Percentiles rank a stretch among this genome's conserved stretches.
phyloP scores from a whole-genome alignment of 176 grass and related monocot species.

The barley (Hordeum vulgare) region MorexV3_pseudomolecules_assembly NC_058523.1:329161475-329161974 shows the following conservation, averaged over 20 bases:
- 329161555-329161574: constrained; percentile 26
- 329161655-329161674: neutral
- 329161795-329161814: neutral
- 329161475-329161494: neutral
- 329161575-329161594: neutral
- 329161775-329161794: neutral
- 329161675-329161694: neutral
- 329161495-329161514: constrained; percentile 5
- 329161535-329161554: constrained; percentile 29
- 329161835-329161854: no score
- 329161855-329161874: no score
- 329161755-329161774: neutral
- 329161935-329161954: no score
- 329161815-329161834: neutral
- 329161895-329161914: no score
- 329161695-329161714: neutral
- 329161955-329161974: no score
- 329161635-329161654: neutral
- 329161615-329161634: constrained; percentile 11
- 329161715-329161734: no score
- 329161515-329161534: constrained; percentile 22
- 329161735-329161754: no score
- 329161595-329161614: neutral
- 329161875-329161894: no score
- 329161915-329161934: no score